Percentiles rank a stretch among this genome's conserved stretches.
Evolutionary conservation across 306 rosid genomes (phyloP).

Genomic region (Trifolium subterraneum): DNA sequence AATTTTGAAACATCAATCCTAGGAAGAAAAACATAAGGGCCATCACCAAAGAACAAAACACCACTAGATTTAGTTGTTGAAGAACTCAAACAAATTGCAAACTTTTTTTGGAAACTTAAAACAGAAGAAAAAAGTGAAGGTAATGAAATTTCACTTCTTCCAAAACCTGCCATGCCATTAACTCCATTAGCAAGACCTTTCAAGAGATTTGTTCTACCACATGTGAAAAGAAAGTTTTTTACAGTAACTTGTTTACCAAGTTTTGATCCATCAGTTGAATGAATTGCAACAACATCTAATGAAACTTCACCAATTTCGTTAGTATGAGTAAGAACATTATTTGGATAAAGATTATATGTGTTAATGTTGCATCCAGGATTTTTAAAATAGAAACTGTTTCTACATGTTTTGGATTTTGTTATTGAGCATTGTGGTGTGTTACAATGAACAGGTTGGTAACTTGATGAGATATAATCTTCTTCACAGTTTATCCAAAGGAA

Average conservation of each 20-base stretch:
- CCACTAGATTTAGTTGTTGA: conserved; percentile 2
- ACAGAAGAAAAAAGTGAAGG: conserved; percentile 47
- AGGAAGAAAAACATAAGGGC: conserved; percentile 34
- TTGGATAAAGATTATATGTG: conserved; percentile 45
- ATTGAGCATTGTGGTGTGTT: conserved; percentile 49
- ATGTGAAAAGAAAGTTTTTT: conserved; percentile 42
- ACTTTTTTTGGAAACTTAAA: conserved; percentile 45
- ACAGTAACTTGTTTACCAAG: conserved; percentile 33
- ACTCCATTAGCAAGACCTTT: conserved; percentile 54
- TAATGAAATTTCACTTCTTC: conserved; percentile 39
- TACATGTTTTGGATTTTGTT: conserved; percentile 29
- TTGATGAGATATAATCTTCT: conserved; percentile 47
- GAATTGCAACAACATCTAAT: conserved; percentile 43
- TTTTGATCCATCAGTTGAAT: conserved; percentile 48
- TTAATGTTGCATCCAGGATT: conserved; percentile 54
- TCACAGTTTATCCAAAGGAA: conserved; percentile 56
- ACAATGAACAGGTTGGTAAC: conserved; percentile 52
- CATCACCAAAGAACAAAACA: neutral
- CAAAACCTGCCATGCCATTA: conserved; percentile 55
- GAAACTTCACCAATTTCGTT: conserved; percentile 38
- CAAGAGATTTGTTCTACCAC: conserved; percentile 40
- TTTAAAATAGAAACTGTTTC: conserved; percentile 27
- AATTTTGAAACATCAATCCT: conserved; percentile 40
- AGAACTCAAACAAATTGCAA: conserved; percentile 54
- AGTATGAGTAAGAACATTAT: conserved; percentile 33